A percentile compares a stretch with the other conserved stretches of the same genome.
Evolutionary conservation across 2,329 filamentous ascomycete genomes (phyloP).

Genomic region (Fusarium goolgardi): DNA sequence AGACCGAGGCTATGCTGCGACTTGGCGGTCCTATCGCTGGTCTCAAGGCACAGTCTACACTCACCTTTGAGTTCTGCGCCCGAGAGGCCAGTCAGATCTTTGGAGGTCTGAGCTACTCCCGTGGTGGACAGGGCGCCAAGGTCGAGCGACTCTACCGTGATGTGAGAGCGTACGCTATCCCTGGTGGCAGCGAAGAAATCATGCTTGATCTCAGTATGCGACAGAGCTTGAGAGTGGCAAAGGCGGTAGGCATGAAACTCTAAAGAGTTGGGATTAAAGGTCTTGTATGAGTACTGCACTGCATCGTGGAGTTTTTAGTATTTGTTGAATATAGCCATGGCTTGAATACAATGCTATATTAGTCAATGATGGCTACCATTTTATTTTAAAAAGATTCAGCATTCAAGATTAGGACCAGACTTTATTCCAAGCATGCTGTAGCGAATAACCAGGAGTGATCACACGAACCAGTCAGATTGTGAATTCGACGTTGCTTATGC

Average conservation of each 20-base stretch:
- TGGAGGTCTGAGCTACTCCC: slow-evolving; percentile 89
- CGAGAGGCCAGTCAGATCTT: slow-evolving; percentile 98
- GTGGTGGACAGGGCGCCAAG: slow-evolving; percentile 95
- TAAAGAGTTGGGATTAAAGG: slow-evolving; percentile 57
- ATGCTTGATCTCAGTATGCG: slow-evolving; percentile 97
- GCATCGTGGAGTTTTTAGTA: slow-evolving; percentile 25
- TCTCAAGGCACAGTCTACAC: slow-evolving; percentile 92
- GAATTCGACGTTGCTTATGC: neutral
- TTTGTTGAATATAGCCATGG: slow-evolving; percentile 11
- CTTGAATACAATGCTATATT: slow-evolving; percentile 5
- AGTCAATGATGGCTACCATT: slow-evolving; percentile 23
- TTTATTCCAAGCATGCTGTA: neutral
- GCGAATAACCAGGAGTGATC: neutral
- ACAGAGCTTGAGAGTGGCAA: slow-evolving; percentile 87
- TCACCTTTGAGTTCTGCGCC: slow-evolving; percentile 97
- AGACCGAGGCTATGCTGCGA: slow-evolving; percentile 95
- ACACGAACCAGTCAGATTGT: neutral
- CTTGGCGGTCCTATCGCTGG: slow-evolving; percentile 94
- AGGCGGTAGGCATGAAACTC: slow-evolving; percentile 95
- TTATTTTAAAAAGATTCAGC: neutral
- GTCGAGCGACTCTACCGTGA: slow-evolving; percentile 95
- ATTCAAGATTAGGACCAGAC: too few relatives aligned
- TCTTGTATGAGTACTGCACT: slow-evolving; percentile 26
- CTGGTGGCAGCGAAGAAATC: slow-evolving; percentile 96
- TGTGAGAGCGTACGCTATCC: slow-evolving; percentile 95